phyloP scores from a whole-genome alignment of 1,139 yeast species.

The Blastobotrys malaysiensis region DNA sequence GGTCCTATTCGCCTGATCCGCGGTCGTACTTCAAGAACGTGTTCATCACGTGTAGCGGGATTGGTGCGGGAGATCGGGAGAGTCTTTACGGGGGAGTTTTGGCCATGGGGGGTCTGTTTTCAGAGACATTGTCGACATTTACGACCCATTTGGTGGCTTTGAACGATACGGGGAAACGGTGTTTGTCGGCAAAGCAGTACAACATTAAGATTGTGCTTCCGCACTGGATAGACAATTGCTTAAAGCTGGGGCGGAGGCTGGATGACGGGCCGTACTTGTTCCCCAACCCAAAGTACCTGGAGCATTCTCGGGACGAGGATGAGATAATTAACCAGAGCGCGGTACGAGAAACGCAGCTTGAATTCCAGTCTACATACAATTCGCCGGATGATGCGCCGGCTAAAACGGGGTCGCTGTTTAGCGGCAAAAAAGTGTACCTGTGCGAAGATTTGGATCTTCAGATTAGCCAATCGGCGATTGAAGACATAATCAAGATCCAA shows the following conservation, averaged over 20 bases:
- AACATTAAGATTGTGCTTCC: constrained; percentile 64
- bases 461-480: constrained; percentile 21
- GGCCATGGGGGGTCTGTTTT: constrained; percentile 70
- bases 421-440: constrained; percentile 30
- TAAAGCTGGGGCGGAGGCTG: constrained; percentile 46
- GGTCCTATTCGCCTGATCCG: constrained; percentile 64
- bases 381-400: background rate
- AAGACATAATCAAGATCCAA: constrained; percentile 32
- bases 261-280: constrained; percentile 52
- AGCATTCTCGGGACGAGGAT: background rate
- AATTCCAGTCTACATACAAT: background rate
- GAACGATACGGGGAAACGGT: constrained; percentile 43
- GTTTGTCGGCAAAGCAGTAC: constrained; percentile 27
- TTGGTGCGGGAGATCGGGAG: constrained; percentile 57
- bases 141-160: constrained; percentile 75
- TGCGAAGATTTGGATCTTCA: constrained; percentile 34
- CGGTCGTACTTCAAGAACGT: constrained; percentile 56
- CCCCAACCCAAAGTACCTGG: constrained; percentile 20
- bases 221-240: constrained; percentile 64
- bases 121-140: constrained; percentile 56
- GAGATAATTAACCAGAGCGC: background rate
- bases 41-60: constrained; percentile 55
- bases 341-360: background rate
- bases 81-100: constrained; percentile 60
- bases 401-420: constrained; percentile 19